A percentile compares a stretch with the other conserved stretches of the same genome.
These are phyloP conservation scores for Phytopythium ostracodes DNA, from an alignment of 352 stramenopile genomes.

Conservation along the genomic window DNA sequence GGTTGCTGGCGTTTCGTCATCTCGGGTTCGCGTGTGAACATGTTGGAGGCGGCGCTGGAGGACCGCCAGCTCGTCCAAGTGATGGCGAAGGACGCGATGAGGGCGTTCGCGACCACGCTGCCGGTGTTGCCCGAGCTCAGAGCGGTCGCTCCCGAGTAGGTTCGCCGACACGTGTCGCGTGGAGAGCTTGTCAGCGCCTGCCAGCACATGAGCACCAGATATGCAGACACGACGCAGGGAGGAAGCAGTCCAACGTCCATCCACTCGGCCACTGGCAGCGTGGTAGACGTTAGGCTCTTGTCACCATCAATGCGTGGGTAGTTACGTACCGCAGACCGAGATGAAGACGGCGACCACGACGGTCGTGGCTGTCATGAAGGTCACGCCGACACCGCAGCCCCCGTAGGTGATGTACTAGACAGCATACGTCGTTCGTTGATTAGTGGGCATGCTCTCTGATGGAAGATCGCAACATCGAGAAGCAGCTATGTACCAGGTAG, in stretches of 20 bases:
- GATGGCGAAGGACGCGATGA: constrained; percentile 59
- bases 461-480: background rate
- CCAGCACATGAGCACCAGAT: constrained; percentile 77
- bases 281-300: background rate
- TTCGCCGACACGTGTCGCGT: constrained; percentile 34
- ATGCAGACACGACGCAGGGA: constrained; percentile 65
- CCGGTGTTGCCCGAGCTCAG: constrained; percentile 17
- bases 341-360: constrained; percentile 65
- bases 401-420: constrained; percentile 87
- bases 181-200: constrained; percentile 61
- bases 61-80: constrained; percentile 73
- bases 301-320: background rate
- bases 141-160: constrained; percentile 6
- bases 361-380: constrained; percentile 83
- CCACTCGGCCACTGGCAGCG: constrained; percentile 50
- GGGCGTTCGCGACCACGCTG: constrained; percentile 43
- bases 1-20: constrained; percentile 13
- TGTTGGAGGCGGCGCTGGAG: constrained; percentile 42
- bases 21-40: constrained; percentile 31
- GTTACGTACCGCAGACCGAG: constrained; percentile 43
- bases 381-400: constrained; percentile 65
- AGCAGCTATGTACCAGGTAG: constrained; percentile 36
- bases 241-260: constrained; percentile 73
- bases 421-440: background rate
- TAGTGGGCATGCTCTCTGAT: too few relatives aligned